Percentiles rank a stretch among this genome's conserved stretches.
These are phyloP conservation scores for Saccharomycopsis capsularis DNA, from an alignment of 805 yeast genomes.

Conservation along the genomic window DNA sequence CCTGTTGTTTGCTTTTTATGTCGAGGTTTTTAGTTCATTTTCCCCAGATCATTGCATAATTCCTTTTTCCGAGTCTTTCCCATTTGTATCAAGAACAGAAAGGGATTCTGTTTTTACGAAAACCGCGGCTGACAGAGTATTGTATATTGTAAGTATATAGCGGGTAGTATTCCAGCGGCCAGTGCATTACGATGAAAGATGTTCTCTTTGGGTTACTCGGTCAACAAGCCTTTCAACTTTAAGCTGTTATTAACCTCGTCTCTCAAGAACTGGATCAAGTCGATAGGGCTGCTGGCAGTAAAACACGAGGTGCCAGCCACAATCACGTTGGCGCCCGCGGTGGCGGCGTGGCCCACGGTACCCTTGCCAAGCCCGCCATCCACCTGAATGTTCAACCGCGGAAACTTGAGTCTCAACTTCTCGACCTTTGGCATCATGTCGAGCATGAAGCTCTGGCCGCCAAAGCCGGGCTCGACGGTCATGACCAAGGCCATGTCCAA, in stretches of 20 bases:
- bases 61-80: no score
- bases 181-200: no score
- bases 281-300: conserved; percentile 71
- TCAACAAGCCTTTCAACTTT: conserved; percentile 38
- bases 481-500: conserved; percentile 93
- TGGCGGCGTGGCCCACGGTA: conserved; percentile 82
- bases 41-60: no score
- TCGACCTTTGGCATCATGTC: conserved; percentile 96
- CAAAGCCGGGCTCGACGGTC: conserved; percentile 99
- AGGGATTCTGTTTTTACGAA: no score
- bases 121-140: no score
- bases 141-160: neutral
- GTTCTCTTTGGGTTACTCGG: conserved; percentile 15
- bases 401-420: conserved; percentile 62
- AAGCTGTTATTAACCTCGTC: conserved; percentile 48
- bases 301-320: conserved; percentile 97
- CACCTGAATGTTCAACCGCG: conserved; percentile 82
- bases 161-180: neutral
- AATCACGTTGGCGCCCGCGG: conserved; percentile 95
- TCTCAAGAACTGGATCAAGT: conserved; percentile 65
- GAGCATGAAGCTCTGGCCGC: conserved; percentile 94
- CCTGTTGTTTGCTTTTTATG: neutral
- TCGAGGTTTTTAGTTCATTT: neutral
- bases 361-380: conserved; percentile 93
- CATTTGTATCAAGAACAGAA: no score